Evolutionary conservation across 352 stramenopile species (phyloP), one percentile per base, ranked within the genome.

Genomic region (Pythium monospermum): DNA sequence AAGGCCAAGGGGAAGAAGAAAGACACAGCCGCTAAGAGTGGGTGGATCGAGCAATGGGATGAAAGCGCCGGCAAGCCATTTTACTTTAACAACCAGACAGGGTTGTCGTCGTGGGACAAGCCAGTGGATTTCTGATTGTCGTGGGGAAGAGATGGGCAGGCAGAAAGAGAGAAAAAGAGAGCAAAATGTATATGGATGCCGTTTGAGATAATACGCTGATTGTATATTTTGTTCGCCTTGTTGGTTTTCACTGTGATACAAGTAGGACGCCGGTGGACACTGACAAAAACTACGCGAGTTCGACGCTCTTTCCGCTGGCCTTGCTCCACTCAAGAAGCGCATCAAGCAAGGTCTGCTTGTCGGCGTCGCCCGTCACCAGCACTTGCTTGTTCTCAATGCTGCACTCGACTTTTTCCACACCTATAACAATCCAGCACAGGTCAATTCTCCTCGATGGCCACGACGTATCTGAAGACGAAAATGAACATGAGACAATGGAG

Each of bases 291-390:
- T 83, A 88, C 15, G 76, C 79, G 54, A 91, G 69, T 54, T 76
- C 83, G 46, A 94, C 84, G 64, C 72, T 85, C 76, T 94, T 94
- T 67, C 78, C 78, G 63, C 82, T 92, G 50, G 76, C 80, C 69
- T 88, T 76, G 62, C 79, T 93, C 86, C 86, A 96, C 68, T 94
- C 94, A 49, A 90, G 71, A 40, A 96, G 80, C 52, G 81, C 80
- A 38, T 87, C 75, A 18, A 95, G 71, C 83, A 96, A 89, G 39
- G 62, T 67, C 40, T 90, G 69, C 22, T 78, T 59, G 58, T 93
- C 79, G 23, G 84, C 84, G 22, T 84, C 74, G 49, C 81, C 84
- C 50, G 79, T 79, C 48, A 93, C 81, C 25, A 90, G 64, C 35
- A 96, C 83, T 56, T 90, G 80, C 66, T 95, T 73, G 69, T 90